Conservation (phyloP, 768 basidiomycete genomes). For the Chalciporus chontae region DNA sequence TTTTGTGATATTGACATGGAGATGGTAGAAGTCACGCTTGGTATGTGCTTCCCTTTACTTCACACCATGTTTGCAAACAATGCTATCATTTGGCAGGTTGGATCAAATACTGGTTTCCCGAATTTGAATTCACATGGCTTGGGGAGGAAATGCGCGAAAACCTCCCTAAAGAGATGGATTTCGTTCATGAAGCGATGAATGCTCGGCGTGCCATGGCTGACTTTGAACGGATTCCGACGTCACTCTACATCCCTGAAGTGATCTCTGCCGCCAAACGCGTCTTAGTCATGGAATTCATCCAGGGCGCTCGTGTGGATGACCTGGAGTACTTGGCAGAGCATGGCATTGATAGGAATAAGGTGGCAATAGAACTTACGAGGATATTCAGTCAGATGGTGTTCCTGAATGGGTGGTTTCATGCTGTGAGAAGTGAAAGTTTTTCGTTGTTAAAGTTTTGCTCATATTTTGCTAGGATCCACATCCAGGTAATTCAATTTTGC, state of each 20-base stretch:
- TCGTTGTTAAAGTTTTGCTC: conserved; percentile 5
- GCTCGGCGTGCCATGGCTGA: conserved; percentile 67
- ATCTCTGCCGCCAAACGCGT: conserved; percentile 79
- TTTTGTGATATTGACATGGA: conserved; percentile 90
- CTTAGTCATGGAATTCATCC: conserved; percentile 92
- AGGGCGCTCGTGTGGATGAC: conserved; percentile 88
- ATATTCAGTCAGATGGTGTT: conserved; percentile 98
- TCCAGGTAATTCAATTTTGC: conserved; percentile 48
- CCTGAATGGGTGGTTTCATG: conserved; percentile 87
- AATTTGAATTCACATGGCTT: conserved; percentile 94
- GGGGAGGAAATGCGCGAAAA: conserved; percentile 93
- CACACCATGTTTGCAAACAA: neutral
- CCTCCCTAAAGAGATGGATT: conserved; percentile 92
- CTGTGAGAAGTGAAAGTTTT: conserved; percentile 44
- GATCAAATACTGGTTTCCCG: conserved; percentile 91
- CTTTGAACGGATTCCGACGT: conserved; percentile 67
- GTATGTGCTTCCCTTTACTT: conserved; percentile 32
- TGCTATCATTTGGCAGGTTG: conserved; percentile 45
- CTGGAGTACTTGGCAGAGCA: conserved; percentile 75
- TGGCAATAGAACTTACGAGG: conserved; percentile 82
- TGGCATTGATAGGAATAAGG: conserved; percentile 89
- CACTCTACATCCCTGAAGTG: conserved; percentile 86
- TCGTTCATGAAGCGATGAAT: conserved; percentile 85
- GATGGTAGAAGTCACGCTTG: conserved; percentile 72
- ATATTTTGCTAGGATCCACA: conserved; percentile 69